These are phyloP conservation scores for Aschersonia sp. DNA, from an alignment of 2,329 filamentous ascomycete genomes.

Conservation along the genomic window DNA sequence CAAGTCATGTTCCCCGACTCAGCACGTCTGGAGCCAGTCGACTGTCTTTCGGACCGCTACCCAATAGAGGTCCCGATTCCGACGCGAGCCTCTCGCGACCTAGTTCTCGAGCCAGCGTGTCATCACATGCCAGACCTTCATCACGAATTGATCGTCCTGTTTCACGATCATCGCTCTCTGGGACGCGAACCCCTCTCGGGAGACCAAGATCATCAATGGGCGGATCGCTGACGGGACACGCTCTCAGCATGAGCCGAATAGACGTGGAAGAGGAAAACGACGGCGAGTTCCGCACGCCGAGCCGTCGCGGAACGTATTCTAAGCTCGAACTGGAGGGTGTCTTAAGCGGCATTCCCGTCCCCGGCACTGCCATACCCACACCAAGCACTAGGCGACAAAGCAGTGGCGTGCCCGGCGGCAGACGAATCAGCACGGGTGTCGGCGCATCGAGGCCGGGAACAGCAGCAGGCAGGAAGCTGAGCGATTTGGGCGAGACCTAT, in stretches of 20 bases:
- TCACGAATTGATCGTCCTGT: constrained; percentile 46
- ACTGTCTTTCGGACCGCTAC: constrained; percentile 47
- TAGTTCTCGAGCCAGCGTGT: constrained; percentile 55
- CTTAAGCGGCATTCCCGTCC: constrained; percentile 23
- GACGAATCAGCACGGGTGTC: constrained; percentile 26
- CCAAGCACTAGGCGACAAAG: constrained; percentile 29
- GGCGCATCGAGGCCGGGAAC: constrained; percentile 16
- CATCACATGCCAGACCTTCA: constrained; percentile 36
- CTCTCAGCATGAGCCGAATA: constrained; percentile 40
- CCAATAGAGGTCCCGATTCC: constrained; percentile 36
- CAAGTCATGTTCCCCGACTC: constrained; percentile 40
- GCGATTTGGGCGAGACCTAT: constrained; percentile 40
- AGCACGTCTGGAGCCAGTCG: constrained; percentile 48
- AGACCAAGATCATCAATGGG: constrained; percentile 60
- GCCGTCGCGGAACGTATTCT: constrained; percentile 37
- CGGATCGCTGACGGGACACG: constrained; percentile 44
- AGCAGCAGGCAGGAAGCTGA: constrained; percentile 23
- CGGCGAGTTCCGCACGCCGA: constrained; percentile 32
- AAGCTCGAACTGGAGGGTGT: constrained; percentile 28
- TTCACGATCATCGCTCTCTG: constrained; percentile 47
- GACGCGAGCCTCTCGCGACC: constrained; percentile 44
- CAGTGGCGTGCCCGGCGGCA: constrained; percentile 23
- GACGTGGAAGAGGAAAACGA: constrained; percentile 29
- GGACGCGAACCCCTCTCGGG: constrained; percentile 49
- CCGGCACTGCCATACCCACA: constrained; percentile 31